Evolutionary conservation across 2,329 filamentous ascomycete species (phyloP), one percentile per base, ranked within the genome.

Genomic region (Colletotrichum euphorbiae): DNA sequence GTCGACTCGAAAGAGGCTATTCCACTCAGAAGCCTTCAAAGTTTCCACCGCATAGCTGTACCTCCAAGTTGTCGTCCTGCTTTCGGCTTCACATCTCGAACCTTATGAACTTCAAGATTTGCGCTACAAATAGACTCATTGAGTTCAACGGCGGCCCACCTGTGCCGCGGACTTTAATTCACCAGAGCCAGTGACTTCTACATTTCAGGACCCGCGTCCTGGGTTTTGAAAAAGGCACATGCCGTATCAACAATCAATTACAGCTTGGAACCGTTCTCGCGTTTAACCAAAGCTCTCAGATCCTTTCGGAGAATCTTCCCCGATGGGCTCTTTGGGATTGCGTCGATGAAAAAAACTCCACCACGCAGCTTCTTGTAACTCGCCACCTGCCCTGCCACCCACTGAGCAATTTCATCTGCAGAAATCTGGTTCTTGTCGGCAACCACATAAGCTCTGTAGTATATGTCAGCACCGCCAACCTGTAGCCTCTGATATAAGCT

Each of bases 261-360:
- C 3, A 69, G 50, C 28, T 69, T 69, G 3, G 67, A 63, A 8
- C 40, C 42, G 17, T 36, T 52, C 70, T 75, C 78, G 74, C n/a
- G 73, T 75, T 73, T 72, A 72, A 71, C 80, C 79, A 46, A 78
- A 71, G 12, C 81, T 76, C 67, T 62, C 12, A 71, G 36, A 36
- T 83, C 80, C 56, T 80, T 77, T 19, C 83, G 76, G 58, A 85
- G 71, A 42, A 85, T 83, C 77, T 85, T 85, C 1, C 83, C 83
- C 48, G 81, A 83, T 2, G 88, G 85, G 68, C 91, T 92, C 80
- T 92, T 93, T n/a, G 91, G 91, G 36, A 94, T 89, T 12, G 81
- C 80, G 38, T 91, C 85, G 4, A 91, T 81, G 74, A 93, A 92
- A 11, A 84, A 79, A n/a, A 94, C 85, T 1, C 91, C 91, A 0